phyloP scores from a whole-genome alignment of 1,284 basidiomycete genomes.

The Meira nashicola region DNA sequence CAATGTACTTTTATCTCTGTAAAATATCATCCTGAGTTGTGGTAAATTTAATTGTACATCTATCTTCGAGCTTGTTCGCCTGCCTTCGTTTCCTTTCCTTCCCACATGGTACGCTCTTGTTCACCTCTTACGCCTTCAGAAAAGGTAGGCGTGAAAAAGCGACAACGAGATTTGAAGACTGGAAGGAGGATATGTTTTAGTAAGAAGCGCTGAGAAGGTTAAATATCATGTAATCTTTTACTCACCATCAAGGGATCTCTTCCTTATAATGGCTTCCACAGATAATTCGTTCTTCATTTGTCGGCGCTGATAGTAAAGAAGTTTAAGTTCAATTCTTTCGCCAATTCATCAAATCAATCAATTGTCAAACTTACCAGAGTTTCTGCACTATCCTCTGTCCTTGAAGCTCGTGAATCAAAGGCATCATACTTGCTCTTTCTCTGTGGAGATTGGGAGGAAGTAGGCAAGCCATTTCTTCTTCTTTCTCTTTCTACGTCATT shows the following conservation, averaged over 20 bases:
- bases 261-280: constrained; percentile 39
- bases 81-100: background rate
- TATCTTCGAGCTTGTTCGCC: background rate
- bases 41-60: background rate
- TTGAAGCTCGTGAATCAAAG: constrained; percentile 2
- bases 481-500: constrained; percentile 22
- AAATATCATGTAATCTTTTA: background rate
- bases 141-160: constrained; percentile 25
- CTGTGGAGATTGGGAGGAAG: constrained; percentile 8
- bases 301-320: constrained; percentile 21
- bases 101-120: constrained; percentile 36
- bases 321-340: too few relatives aligned
- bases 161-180: constrained; percentile 41
- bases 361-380: constrained; percentile 3
- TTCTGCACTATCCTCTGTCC: constrained; percentile 6
- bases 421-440: constrained; percentile 13
- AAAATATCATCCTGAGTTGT: background rate
- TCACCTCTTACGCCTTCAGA: constrained; percentile 18
- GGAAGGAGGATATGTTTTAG: background rate
- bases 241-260: constrained; percentile 35
- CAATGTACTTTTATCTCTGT: too few relatives aligned
- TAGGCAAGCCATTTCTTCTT: background rate
- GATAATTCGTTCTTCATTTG: constrained; percentile 46
- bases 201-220: background rate
- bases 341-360: too few relatives aligned